Conservation (phyloP, 2,329 filamentous ascomycete genomes). For the Fusarium cyanostomum region DNA sequence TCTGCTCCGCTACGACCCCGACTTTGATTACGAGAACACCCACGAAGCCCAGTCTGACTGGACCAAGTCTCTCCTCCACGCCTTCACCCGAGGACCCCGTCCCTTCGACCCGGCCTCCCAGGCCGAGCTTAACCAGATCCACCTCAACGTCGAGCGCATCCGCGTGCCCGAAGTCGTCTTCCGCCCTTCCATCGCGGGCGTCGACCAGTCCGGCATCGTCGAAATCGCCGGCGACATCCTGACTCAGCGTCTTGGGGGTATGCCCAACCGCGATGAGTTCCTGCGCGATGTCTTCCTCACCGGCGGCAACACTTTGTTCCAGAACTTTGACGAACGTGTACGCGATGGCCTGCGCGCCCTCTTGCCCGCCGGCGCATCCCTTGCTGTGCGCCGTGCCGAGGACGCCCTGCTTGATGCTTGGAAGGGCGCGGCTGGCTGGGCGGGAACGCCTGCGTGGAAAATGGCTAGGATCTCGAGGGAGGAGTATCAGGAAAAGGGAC, state of each 20-base stretch:
- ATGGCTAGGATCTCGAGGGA: slow-evolving; percentile 75
- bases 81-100: slow-evolving; percentile 87
- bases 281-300: slow-evolving; percentile 91
- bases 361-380: slow-evolving; percentile 72
- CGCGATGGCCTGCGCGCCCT: slow-evolving; percentile 76
- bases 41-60: slow-evolving; percentile 93
- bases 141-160: slow-evolving; percentile 96
- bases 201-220: slow-evolving; percentile 92
- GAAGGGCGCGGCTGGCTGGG: slow-evolving; percentile 92
- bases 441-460: slow-evolving; percentile 67
- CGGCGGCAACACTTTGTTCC: slow-evolving; percentile 89
- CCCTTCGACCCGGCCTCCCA: slow-evolving; percentile 85
- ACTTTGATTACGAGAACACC: slow-evolving; percentile 92
- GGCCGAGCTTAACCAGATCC: slow-evolving; percentile 83
- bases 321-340: slow-evolving; percentile 85
- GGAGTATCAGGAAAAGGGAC: slow-evolving; percentile 91
- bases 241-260: slow-evolving; percentile 75
- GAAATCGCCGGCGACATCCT: slow-evolving; percentile 93
- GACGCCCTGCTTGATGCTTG: slow-evolving; percentile 89
- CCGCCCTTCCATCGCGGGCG: slow-evolving; percentile 87
- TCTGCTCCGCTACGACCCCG: slow-evolving; percentile 84
- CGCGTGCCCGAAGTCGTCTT: slow-evolving; percentile 93
- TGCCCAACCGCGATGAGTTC: slow-evolving; percentile 71
- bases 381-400: slow-evolving; percentile 77
- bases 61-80: slow-evolving; percentile 90